phyloP scores from a whole-genome alignment of 306 rosid species.

The Fragaria nilgerrensis region DNA sequence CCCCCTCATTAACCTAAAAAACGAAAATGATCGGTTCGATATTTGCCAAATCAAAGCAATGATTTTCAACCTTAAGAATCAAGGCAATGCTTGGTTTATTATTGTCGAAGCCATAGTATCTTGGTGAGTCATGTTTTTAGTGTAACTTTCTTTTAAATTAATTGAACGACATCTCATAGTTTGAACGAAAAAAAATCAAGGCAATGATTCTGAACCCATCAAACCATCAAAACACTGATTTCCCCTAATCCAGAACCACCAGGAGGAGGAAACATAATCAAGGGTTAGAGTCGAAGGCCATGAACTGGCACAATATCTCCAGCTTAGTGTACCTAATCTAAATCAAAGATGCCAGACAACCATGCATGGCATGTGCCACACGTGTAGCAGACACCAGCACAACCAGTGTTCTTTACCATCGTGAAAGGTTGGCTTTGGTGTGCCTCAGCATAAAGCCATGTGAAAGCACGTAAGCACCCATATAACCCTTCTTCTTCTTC shows the following conservation, averaged over 20 bases:
- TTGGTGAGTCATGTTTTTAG: too few relatives aligned
- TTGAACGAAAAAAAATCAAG: too few relatives aligned
- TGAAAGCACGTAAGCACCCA: constrained; percentile 45
- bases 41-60: too few relatives aligned
- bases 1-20: too few relatives aligned
- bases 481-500: constrained; percentile 6
- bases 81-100: too few relatives aligned
- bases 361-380: constrained; percentile 76
- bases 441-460: constrained; percentile 53
- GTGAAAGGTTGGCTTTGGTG: constrained; percentile 42
- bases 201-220: neutral
- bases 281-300: neutral
- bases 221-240: neutral
- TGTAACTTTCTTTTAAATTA: too few relatives aligned
- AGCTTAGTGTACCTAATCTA: neutral
- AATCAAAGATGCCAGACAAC: constrained; percentile 5
- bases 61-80: too few relatives aligned
- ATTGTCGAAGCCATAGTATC: too few relatives aligned
- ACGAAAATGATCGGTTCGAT: too few relatives aligned
- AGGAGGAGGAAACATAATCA: neutral
- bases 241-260: neutral
- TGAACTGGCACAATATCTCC: neutral
- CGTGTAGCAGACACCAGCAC: constrained; percentile 52
- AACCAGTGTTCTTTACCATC: too few relatives aligned
- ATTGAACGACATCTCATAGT: too few relatives aligned